Evolutionary conservation across 2,329 filamentous ascomycete species (phyloP).

Genomic region (Neonectria sp.): DNA sequence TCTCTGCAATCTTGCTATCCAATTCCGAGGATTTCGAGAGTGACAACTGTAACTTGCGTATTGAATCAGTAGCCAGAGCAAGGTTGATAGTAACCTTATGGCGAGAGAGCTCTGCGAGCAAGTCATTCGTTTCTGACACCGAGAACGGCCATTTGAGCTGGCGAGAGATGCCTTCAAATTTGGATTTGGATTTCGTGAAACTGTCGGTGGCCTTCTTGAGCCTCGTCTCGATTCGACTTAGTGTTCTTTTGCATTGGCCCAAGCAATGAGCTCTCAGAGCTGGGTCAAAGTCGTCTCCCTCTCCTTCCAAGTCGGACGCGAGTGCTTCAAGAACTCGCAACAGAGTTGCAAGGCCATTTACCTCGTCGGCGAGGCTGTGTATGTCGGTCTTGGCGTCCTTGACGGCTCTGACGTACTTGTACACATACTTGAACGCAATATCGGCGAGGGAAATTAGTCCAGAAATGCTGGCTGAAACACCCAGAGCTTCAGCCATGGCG

Average conservation of each 20-base stretch:
- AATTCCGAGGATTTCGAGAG: not conserved
- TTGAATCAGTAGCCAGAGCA: constrained; percentile 21
- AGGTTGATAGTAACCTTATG: constrained; percentile 31
- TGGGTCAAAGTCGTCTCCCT: constrained; percentile 17
- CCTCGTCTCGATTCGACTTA: not conserved
- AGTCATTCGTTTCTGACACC: constrained; percentile 19
- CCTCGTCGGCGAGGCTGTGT: constrained; percentile 6
- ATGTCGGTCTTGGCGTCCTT: constrained; percentile 16
- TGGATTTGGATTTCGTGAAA: constrained; percentile 2
- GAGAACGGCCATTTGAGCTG: constrained; percentile 38
- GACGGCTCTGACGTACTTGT: constrained; percentile 15
- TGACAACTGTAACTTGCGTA: constrained; percentile 22
- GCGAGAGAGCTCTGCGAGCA: constrained; percentile 24
- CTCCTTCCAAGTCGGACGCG: constrained; percentile 16
- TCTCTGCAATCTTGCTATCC: not conserved
- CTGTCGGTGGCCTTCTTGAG: constrained; percentile 12
- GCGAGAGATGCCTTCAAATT: not conserved
- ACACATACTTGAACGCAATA: constrained; percentile 14
- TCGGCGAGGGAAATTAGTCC: constrained; percentile 25
- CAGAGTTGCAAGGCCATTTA: constrained; percentile 5
- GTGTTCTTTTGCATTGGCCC: constrained; percentile 14
- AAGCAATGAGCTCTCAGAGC: constrained; percentile 16
- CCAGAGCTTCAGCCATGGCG: too few species aligned
- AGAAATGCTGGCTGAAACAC: constrained; percentile 22
- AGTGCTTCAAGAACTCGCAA: constrained; percentile 18